Percentiles rank a stretch among this genome's conserved stretches.
phyloP scores from a whole-genome alignment of 768 basidiomycete species.

The Podaxis mareebaensis region DNA sequence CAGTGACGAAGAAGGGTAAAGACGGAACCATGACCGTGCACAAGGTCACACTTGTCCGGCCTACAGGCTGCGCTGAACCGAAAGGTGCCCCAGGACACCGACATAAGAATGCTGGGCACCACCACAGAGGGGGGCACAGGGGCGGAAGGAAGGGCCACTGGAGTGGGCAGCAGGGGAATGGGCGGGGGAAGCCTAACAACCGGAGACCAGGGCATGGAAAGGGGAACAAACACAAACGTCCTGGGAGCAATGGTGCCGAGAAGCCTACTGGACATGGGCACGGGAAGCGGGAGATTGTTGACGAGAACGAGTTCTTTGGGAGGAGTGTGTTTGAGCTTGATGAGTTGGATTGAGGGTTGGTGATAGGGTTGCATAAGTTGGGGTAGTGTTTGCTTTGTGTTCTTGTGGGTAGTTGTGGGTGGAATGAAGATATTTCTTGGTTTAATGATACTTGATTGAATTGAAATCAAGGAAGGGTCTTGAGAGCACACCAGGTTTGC shows the following conservation, averaged over 20 bases:
- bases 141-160: background rate
- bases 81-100: background rate
- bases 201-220: background rate
- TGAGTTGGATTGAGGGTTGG: slow-evolving; percentile 1
- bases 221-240: background rate
- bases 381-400: background rate
- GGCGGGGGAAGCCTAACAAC: background rate
- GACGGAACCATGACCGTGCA: background rate
- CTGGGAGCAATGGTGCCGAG: too few relatives aligned
- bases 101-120: background rate
- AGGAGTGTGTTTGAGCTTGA: background rate
- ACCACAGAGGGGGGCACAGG: background rate
- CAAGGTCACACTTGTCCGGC: background rate
- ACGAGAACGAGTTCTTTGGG: background rate
- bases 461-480: background rate
- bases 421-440: background rate
- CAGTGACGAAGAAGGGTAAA: background rate
- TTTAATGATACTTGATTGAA: background rate
- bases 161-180: background rate
- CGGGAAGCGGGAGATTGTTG: background rate
- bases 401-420: background rate
- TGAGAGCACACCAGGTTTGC: too few relatives aligned
- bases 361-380: background rate
- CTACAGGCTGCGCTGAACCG: background rate
- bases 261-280: background rate